Conservation (phyloP, 768 basidiomycete species). For the Pluteus cervinus region DNA sequence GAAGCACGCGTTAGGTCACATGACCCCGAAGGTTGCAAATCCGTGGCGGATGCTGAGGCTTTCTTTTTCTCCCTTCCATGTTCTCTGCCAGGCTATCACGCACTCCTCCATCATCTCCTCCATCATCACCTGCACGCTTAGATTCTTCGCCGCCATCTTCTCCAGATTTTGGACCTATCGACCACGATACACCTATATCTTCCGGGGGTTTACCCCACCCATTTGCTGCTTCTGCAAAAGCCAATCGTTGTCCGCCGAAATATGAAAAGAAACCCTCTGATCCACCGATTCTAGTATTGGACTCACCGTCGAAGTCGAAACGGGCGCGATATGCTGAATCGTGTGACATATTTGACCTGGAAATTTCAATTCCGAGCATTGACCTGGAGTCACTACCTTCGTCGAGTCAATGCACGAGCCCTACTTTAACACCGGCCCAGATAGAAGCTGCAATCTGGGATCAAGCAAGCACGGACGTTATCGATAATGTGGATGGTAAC, state of each 20-base stretch:
- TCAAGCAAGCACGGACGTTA: conserved; percentile 31
- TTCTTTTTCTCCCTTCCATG: conserved; percentile 15
- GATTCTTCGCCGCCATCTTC: conserved; percentile 50
- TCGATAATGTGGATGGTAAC: conserved; percentile 42
- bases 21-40: no score
- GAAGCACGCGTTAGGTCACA: no score
- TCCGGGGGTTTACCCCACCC: conserved; percentile 20
- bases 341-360: neutral
- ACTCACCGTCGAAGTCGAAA: conserved; percentile 3
- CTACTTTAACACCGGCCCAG: conserved; percentile 15
- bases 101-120: conserved; percentile 27
- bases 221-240: conserved; percentile 54
- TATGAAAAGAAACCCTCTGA: conserved; percentile 26
- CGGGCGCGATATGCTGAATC: conserved; percentile 5
- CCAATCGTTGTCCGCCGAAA: conserved; percentile 31
- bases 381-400: conserved; percentile 15
- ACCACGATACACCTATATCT: conserved; percentile 14
- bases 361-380: conserved; percentile 12
- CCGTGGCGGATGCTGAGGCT: no score
- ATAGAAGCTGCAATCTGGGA: conserved; percentile 42
- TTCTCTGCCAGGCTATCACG: conserved; percentile 8
- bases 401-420: conserved; percentile 9
- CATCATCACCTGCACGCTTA: conserved; percentile 21
- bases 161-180: conserved; percentile 27
- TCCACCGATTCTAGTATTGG: conserved; percentile 4